A percentile compares a stretch with the other conserved stretches of the same genome.
These are phyloP conservation scores for Lachnellula cervina DNA, from an alignment of 2,329 filamentous ascomycete species.

Conservation along the genomic window DNA sequence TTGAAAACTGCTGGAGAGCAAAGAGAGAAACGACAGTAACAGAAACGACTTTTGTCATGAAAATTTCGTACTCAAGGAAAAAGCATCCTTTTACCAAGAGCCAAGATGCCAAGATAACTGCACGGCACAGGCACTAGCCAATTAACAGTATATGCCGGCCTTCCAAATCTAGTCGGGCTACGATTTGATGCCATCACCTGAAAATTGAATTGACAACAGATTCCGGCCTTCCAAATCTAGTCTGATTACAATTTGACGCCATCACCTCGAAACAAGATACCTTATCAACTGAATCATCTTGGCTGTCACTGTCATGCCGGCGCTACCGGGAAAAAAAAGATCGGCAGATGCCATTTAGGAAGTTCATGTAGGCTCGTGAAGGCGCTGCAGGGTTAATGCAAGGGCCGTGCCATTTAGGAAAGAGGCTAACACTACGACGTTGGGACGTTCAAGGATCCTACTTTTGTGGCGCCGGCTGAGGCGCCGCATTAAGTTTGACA, in stretches of 20 bases:
- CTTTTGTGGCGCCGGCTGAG: too few species aligned
- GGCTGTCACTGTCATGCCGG: too few species aligned
- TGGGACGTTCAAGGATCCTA: not conserved
- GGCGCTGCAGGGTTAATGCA: not conserved
- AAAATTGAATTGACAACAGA: not conserved
- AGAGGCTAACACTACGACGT: not conserved
- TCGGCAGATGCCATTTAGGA: not conserved
- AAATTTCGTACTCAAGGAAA: too few species aligned
- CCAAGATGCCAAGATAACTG: too few species aligned
- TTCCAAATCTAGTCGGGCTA: too few species aligned
- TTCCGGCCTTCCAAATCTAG: too few species aligned
- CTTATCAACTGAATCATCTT: not conserved
- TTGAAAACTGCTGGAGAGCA: not conserved
- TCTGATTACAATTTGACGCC: too few species aligned
- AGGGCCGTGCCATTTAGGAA: not conserved
- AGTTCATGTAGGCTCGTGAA: not conserved
- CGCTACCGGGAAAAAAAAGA: not conserved
- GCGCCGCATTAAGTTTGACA: not conserved
- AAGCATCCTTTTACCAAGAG: too few species aligned
- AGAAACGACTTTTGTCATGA: too few species aligned
- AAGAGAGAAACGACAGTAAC: not conserved
- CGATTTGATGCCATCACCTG: too few species aligned
- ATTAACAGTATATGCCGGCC: too few species aligned
- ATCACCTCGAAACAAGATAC: not conserved
- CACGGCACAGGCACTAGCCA: too few species aligned